Evolutionary conservation across 768 basidiomycete species (phyloP).

Genomic region (Suillus alpinus): DNA sequence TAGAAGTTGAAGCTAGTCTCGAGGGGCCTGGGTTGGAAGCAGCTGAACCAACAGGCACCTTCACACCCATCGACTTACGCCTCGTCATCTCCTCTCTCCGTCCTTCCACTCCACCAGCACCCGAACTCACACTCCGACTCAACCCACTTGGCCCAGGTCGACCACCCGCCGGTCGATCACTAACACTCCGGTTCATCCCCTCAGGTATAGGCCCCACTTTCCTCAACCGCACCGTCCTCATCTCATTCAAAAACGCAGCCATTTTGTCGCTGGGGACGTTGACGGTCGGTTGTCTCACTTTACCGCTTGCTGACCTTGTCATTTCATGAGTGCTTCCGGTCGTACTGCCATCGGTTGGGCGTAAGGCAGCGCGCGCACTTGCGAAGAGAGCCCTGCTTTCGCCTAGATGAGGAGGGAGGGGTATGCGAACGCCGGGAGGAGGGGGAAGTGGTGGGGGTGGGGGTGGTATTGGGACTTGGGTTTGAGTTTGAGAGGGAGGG

Average conservation of each 20-base stretch:
- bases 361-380: slow-evolving; percentile 64
- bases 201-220: slow-evolving; percentile 45
- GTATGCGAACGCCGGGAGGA: slow-evolving; percentile 30
- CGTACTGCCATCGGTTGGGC: slow-evolving; percentile 44
- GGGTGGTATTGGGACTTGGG: slow-evolving; percentile 33
- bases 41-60: slow-evolving; percentile 14
- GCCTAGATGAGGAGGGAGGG: background rate
- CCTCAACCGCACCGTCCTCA: slow-evolving; percentile 70
- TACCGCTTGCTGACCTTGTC: slow-evolving; percentile 16
- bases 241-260: slow-evolving; percentile 76
- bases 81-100: slow-evolving; percentile 14
- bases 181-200: slow-evolving; percentile 29
- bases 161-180: slow-evolving; percentile 2
- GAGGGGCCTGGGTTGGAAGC: background rate
- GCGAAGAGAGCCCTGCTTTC: slow-evolving; percentile 41
- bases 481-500: slow-evolving; percentile 5
- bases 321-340: slow-evolving; percentile 48
- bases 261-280: slow-evolving; percentile 80
- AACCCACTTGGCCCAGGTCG: slow-evolving; percentile 1
- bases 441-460: slow-evolving; percentile 39
- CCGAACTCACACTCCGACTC: slow-evolving; percentile 3
- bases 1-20: background rate
- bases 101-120: background rate
- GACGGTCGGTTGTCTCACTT: slow-evolving; percentile 59
- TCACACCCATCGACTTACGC: slow-evolving; percentile 32